Conservation (phyloP, 1,284 basidiomycete genomes). For the Pseudozyma pruni region DNA sequence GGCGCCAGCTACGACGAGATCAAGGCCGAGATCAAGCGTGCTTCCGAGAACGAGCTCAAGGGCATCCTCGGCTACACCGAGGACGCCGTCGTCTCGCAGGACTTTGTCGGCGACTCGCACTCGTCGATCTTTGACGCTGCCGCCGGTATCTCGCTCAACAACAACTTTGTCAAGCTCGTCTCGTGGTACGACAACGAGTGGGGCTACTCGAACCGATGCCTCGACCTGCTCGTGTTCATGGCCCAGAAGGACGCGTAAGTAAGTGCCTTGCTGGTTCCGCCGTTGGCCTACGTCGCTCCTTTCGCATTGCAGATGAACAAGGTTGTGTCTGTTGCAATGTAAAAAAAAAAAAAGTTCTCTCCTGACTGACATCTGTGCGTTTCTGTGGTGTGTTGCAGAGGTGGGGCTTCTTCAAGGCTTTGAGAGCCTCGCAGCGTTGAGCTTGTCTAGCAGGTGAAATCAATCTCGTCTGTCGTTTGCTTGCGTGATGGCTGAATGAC, state of each 20-base stretch:
- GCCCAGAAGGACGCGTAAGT: slow-evolving; percentile 73
- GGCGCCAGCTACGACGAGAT: slow-evolving; percentile 83
- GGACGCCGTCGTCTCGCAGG: slow-evolving; percentile 84
- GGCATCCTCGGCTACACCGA: slow-evolving; percentile 96
- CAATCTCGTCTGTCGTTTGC: no score
- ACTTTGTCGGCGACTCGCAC: slow-evolving; percentile 76
- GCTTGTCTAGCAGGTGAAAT: no score
- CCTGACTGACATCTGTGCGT: background rate
- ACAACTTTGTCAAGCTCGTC: slow-evolving; percentile 94
- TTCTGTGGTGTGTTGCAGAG: background rate
- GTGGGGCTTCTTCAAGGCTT: background rate
- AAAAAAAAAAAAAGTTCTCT: no score
- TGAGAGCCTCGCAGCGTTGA: no score
- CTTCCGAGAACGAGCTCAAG: slow-evolving; percentile 77
- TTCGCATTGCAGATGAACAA: no score
- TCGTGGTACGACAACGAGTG: slow-evolving; percentile 86
- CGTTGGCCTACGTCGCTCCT: background rate
- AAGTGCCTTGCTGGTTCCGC: slow-evolving; percentile 17
- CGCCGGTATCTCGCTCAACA: slow-evolving; percentile 92
- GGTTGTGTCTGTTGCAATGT: no score
- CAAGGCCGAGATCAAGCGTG: slow-evolving; percentile 86
- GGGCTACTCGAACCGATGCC: slow-evolving; percentile 94
- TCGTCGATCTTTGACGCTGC: slow-evolving; percentile 77
- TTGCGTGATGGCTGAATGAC: no score
- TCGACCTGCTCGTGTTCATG: slow-evolving; percentile 86